These are phyloP conservation scores for Phanerochaete carnosa DNA, from an alignment of 768 basidiomycete species.

Conservation along the genomic window DNA sequence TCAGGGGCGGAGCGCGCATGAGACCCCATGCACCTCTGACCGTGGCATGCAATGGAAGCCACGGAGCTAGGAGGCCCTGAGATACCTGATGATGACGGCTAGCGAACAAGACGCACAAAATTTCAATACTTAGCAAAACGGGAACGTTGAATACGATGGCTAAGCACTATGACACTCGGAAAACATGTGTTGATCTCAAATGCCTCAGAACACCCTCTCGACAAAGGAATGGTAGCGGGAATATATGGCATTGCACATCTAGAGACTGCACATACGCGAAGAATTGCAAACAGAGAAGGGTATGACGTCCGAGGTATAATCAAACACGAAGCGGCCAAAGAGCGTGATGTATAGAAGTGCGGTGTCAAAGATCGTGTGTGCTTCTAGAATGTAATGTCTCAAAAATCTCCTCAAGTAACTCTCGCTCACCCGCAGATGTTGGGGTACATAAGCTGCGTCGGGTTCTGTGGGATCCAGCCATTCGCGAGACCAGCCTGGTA, in stretches of 20 bases:
- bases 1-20: neutral
- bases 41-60: neutral
- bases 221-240: neutral
- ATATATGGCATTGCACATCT: neutral
- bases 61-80: neutral
- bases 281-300: neutral
- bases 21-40: neutral
- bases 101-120: no score
- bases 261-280: neutral
- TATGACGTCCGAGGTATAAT: neutral
- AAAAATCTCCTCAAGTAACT: neutral
- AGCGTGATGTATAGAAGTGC: neutral
- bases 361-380: neutral
- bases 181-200: neutral
- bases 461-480: slow-evolving; percentile 80
- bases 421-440: slow-evolving; percentile 50
- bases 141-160: no score
- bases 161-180: neutral
- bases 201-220: no score
- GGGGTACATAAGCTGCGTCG: slow-evolving; percentile 51
- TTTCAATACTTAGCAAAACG: no score
- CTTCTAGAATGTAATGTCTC: neutral
- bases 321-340: neutral
- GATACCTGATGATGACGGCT: no score
- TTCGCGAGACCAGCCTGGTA: slow-evolving; percentile 77